Conservation (phyloP, 805 yeast species). For the Martiniozyma abietophila region DNA sequence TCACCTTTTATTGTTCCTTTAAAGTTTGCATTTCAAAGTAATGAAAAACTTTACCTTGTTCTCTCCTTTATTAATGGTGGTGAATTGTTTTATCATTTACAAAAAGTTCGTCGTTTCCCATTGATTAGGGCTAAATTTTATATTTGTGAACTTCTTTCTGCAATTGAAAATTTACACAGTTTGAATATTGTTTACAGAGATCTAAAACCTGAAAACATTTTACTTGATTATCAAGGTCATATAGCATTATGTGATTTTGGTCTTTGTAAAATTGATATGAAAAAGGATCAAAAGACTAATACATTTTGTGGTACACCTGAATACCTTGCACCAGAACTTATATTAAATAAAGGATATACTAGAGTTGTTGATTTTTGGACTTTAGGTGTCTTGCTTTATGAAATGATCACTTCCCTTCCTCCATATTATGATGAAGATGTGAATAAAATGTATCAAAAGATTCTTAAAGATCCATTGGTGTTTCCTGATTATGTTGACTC, state of each 20-base stretch:
- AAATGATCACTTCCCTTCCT: slow-evolving; percentile 94
- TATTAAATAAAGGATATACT: slow-evolving; percentile 89
- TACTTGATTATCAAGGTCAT: slow-evolving; percentile 94
- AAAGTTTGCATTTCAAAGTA: slow-evolving; percentile 93
- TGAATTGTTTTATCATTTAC: slow-evolving; percentile 89
- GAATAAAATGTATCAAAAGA: slow-evolving; percentile 88
- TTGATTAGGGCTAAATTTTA: slow-evolving; percentile 86
- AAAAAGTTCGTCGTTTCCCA: slow-evolving; percentile 81
- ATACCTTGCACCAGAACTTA: slow-evolving; percentile 89
- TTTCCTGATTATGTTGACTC: slow-evolving; percentile 85
- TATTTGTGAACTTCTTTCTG: slow-evolving; percentile 88
- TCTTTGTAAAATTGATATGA: slow-evolving; percentile 91
- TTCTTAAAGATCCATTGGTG: slow-evolving; percentile 75
- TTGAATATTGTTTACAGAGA: slow-evolving; percentile 92
- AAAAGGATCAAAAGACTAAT: slow-evolving; percentile 70
- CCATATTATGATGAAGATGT: slow-evolving; percentile 95
- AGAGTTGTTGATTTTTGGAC: slow-evolving; percentile 99
- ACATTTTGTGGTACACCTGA: slow-evolving; percentile 99
- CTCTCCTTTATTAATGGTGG: slow-evolving; percentile 95
- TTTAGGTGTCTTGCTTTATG: slow-evolving; percentile 83
- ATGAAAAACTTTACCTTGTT: slow-evolving; percentile 87
- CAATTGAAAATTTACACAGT: slow-evolving; percentile 84
- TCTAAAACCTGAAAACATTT: slow-evolving; percentile 90
- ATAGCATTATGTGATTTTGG: slow-evolving; percentile 98
- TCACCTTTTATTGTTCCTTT: slow-evolving; percentile 95